These are phyloP conservation scores for Colletotrichum falcatum DNA, from an alignment of 2,329 filamentous ascomycete species.

Conservation along the genomic window DNA sequence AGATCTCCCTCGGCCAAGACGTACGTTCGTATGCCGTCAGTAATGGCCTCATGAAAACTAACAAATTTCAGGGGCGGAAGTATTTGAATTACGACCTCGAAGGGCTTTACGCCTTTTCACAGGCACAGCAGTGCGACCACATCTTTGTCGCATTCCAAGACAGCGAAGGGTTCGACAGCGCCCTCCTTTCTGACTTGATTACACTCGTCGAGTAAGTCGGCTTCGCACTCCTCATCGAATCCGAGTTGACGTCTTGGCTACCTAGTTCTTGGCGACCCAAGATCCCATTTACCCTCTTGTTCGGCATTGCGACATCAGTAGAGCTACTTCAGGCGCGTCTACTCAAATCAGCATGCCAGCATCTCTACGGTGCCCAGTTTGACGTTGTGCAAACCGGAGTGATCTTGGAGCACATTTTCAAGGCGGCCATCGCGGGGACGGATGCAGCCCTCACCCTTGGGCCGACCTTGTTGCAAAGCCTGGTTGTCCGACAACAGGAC, in stretches of 20 bases:
- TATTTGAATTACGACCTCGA: slow-evolving; percentile 85
- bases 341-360: slow-evolving; percentile 74
- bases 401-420: slow-evolving; percentile 79
- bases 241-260: not conserved
- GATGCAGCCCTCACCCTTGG: slow-evolving; percentile 73
- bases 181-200: slow-evolving; percentile 78
- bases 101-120: slow-evolving; percentile 72
- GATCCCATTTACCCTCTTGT: slow-evolving; percentile 81
- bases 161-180: slow-evolving; percentile 83
- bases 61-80: slow-evolving; percentile 64
- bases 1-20: slow-evolving; percentile 59
- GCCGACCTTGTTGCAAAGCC: slow-evolving; percentile 68
- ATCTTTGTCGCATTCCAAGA: slow-evolving; percentile 83
- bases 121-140: slow-evolving; percentile 64
- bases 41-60: slow-evolving; percentile 21
- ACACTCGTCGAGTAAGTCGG: slow-evolving; percentile 72
- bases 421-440: slow-evolving; percentile 69
- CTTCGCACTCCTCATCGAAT: not conserved
- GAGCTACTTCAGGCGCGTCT: slow-evolving; percentile 83
- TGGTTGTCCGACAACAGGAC: slow-evolving; percentile 80
- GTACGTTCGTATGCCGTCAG: slow-evolving; percentile 51
- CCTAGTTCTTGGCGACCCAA: slow-evolving; percentile 74
- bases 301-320: slow-evolving; percentile 85
- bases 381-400: slow-evolving; percentile 80
- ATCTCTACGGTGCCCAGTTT: slow-evolving; percentile 78